Evolutionary conservation across 495 filamentous ascomycete genomes (phyloP).

Genomic region (Hypoxylon lienhwacheense): DNA sequence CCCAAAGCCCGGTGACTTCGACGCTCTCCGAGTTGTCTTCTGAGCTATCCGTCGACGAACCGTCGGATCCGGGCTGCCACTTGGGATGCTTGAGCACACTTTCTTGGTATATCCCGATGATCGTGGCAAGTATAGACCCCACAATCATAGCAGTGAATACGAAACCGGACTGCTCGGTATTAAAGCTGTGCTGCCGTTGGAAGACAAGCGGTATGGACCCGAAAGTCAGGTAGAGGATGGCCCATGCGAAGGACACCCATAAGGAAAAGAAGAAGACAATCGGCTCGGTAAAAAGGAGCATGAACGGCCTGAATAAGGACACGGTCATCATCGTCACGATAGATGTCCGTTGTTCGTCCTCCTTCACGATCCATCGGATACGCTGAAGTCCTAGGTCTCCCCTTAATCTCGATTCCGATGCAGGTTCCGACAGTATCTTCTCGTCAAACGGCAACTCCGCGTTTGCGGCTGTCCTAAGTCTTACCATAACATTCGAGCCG

Average conservation of each 20-base stretch:
- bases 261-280: constrained; percentile 94
- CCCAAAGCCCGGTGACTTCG: constrained; percentile 36
- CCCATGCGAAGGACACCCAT: constrained; percentile 91
- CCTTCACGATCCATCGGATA: constrained; percentile 82
- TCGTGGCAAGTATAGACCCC: constrained; percentile 67
- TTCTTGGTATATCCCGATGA: constrained; percentile 76
- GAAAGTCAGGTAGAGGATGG: constrained; percentile 83
- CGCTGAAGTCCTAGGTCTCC: constrained; percentile 48
- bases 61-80: constrained; percentile 44
- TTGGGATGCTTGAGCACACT: constrained; percentile 45
- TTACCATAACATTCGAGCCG: constrained; percentile 1
- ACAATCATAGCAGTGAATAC: constrained; percentile 75
- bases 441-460: constrained; percentile 24
- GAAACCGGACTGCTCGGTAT: constrained; percentile 64
- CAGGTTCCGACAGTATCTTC: constrained; percentile 16
- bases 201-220: constrained; percentile 79
- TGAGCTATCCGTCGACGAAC: constrained; percentile 38
- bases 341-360: constrained; percentile 76
- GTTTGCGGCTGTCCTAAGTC: background rate
- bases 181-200: constrained; percentile 67
- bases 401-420: constrained; percentile 34
- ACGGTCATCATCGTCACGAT: constrained; percentile 72
- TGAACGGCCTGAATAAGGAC: constrained; percentile 79
- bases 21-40: constrained; percentile 7
- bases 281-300: constrained; percentile 84